Conservation (phyloP, 345 rosid genomes). For the Chamaenerion angustifolium region DNA sequence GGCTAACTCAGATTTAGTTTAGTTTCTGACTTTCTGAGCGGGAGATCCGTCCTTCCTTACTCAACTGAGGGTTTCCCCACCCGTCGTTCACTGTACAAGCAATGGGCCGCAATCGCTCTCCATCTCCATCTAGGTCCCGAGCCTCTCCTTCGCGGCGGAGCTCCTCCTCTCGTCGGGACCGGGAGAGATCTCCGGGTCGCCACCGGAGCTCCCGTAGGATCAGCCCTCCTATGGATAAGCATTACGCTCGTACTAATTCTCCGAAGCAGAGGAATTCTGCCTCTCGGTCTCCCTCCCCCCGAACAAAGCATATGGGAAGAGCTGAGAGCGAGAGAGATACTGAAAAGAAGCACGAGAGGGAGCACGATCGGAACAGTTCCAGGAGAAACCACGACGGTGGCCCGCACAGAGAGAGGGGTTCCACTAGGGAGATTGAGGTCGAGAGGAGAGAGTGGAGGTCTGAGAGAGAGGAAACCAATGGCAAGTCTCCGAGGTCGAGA, state of each 20-base stretch:
- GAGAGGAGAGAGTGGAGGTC: conserved; percentile 42
- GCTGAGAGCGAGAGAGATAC: conserved; percentile 35
- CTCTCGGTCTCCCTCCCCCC: conserved; percentile 57
- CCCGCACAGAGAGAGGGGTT: conserved; percentile 19
- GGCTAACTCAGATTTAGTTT: no score
- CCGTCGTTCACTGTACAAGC: not conserved
- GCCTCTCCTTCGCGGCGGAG: conserved; percentile 20
- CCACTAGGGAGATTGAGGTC: conserved; percentile 24
- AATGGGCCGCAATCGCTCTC: conserved; percentile 17
- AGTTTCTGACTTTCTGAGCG: no score
- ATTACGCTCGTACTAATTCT: conserved; percentile 21
- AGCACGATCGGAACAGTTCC: conserved; percentile 22
- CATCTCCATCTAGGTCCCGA: conserved; percentile 31
- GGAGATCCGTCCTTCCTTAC: no score
- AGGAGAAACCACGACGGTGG: conserved; percentile 33
- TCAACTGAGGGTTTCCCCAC: no score
- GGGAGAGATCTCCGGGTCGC: conserved; percentile 31
- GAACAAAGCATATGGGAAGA: conserved; percentile 46
- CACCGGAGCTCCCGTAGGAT: conserved; percentile 27
- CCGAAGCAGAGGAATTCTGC: conserved; percentile 19
- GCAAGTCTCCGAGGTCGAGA: conserved; percentile 33
- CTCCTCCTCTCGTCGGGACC: conserved; percentile 17
- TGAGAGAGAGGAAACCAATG: conserved; percentile 42
- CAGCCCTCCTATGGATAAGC: conserved; percentile 27
- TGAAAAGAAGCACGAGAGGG: conserved; percentile 36